Evolutionary conservation across 345 rosid species (phyloP).

Genomic region (Murraya koenigii): DNA sequence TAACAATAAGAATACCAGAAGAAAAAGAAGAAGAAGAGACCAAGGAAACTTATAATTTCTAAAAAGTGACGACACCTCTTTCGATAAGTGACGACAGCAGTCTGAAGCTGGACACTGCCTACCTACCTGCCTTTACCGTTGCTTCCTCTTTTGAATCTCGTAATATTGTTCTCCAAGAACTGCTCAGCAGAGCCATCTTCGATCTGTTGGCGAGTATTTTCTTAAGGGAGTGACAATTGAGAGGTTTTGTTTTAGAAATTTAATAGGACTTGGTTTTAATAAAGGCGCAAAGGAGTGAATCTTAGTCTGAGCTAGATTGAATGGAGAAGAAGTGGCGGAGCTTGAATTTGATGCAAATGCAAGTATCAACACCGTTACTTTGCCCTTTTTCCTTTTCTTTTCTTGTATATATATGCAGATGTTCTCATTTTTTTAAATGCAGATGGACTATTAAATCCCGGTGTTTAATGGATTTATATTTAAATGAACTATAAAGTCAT

Average conservation of each 20-base stretch:
- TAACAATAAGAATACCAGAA: too few species aligned
- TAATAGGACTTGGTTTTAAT: constrained; percentile 12
- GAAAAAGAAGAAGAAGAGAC: constrained; percentile 67
- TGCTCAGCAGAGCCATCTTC: constrained; percentile 51
- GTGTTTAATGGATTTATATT: too few species aligned
- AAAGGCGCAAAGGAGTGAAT: background rate
- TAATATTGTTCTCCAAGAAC: constrained; percentile 55
- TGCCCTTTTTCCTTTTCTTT: too few species aligned
- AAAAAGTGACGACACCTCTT: too few species aligned
- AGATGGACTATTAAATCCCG: too few species aligned
- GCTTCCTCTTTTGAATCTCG: constrained; percentile 61
- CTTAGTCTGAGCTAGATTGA: background rate
- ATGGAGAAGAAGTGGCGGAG: constrained; percentile 24
- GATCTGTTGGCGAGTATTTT: constrained; percentile 18
- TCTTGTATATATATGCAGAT: background rate
- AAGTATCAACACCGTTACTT: constrained; percentile 43
- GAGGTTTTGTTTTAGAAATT: background rate
- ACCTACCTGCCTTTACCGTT: background rate
- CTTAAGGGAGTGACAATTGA: constrained; percentile 1
- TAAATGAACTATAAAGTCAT: too few species aligned
- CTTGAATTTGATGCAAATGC: constrained; percentile 27
- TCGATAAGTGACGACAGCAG: constrained; percentile 70
- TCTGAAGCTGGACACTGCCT: constrained; percentile 61
- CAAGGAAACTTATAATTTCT: constrained; percentile 87
- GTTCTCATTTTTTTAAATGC: too few species aligned